A percentile compares a stretch with the other conserved stretches of the same genome.
phyloP scores from a whole-genome alignment of 306 rosid genomes.

The Casuarina equisetifolia region DNA sequence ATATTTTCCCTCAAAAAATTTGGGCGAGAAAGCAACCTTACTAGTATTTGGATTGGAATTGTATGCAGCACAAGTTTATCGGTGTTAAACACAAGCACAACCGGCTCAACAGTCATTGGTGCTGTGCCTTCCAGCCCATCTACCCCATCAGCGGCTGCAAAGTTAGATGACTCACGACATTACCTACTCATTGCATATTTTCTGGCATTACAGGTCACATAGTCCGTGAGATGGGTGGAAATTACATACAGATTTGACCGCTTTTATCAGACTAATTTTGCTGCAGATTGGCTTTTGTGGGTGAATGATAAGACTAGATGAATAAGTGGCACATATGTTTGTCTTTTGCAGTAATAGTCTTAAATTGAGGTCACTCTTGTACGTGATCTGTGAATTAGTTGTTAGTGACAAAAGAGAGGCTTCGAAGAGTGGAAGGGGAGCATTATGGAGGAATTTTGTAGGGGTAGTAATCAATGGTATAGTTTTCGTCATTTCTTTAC shows the following conservation, averaged over 20 bases:
- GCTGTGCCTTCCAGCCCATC: conserved; percentile 62
- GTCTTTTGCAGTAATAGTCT: not conserved
- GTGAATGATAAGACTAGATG: conserved; percentile 4
- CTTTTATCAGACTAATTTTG: not conserved
- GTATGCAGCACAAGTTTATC: conserved; percentile 84
- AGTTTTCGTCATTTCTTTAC: not conserved
- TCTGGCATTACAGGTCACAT: conserved; percentile 25
- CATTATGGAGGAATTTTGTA: conserved; percentile 22
- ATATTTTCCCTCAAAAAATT: conserved; percentile 5
- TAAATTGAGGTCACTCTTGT: not conserved
- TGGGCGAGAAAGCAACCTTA: conserved; percentile 15
- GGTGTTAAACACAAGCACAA: conserved; percentile 69
- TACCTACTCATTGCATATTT: conserved; percentile 35
- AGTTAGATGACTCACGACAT: conserved; percentile 23
- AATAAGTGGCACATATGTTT: not conserved
- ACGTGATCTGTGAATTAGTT: not conserved
- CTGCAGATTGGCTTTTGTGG: not conserved
- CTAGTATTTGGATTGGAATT: conserved; percentile 19
- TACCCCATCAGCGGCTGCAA: conserved; percentile 39
- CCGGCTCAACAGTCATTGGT: conserved; percentile 81
- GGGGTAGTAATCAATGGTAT: conserved; percentile 21
- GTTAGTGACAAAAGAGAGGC: not conserved
- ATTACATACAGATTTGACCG: not conserved
- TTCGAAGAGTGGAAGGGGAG: conserved; percentile 3
- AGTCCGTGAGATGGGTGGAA: conserved; percentile 20